phyloP scores from a whole-genome alignment of 345 rosid genomes.

The Anacardium occidentale region DNA sequence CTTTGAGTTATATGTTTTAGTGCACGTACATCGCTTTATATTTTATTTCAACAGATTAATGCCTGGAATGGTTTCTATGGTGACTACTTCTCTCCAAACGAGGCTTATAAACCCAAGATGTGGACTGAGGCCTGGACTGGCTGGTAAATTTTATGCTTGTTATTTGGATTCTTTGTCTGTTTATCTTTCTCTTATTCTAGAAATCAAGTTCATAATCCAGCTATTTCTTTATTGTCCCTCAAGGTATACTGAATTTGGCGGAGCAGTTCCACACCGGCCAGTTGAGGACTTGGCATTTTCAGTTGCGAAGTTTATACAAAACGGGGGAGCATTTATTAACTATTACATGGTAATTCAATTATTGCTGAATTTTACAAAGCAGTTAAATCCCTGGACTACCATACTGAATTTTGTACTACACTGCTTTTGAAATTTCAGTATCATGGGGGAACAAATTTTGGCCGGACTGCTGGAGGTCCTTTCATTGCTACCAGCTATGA shows the following conservation, averaged over 20 bases:
- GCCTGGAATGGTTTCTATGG: conserved; percentile 98
- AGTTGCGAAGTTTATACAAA: conserved; percentile 93
- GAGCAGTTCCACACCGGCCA: conserved; percentile 86
- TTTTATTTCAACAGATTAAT: conserved; percentile 58
- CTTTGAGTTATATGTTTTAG: neutral
- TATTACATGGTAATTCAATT: conserved; percentile 77
- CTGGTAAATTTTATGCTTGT: conserved; percentile 52
- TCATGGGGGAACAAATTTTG: conserved; percentile 99
- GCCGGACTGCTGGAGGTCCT: conserved; percentile 99
- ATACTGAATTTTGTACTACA: conserved; percentile 18
- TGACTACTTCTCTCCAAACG: conserved; percentile 93
- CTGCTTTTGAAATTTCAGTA: conserved; percentile 49
- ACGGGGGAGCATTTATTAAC: conserved; percentile 91
- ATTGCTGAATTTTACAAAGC: conserved; percentile 9
- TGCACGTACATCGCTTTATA: neutral
- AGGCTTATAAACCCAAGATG: conserved; percentile 92
- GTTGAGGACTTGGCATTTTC: conserved; percentile 97
- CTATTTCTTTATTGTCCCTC: conserved; percentile 11
- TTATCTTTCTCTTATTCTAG: no score
- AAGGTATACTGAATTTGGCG: conserved; percentile 98
- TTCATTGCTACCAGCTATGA: conserved; percentile 98
- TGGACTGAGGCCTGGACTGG: conserved; percentile 99
- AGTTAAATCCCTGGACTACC: conserved; percentile 18
- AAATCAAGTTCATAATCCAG: neutral
- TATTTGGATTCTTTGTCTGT: no score